Conservation (phyloP, 2,329 filamentous ascomycete genomes). For the Diaporthe eres region DNA sequence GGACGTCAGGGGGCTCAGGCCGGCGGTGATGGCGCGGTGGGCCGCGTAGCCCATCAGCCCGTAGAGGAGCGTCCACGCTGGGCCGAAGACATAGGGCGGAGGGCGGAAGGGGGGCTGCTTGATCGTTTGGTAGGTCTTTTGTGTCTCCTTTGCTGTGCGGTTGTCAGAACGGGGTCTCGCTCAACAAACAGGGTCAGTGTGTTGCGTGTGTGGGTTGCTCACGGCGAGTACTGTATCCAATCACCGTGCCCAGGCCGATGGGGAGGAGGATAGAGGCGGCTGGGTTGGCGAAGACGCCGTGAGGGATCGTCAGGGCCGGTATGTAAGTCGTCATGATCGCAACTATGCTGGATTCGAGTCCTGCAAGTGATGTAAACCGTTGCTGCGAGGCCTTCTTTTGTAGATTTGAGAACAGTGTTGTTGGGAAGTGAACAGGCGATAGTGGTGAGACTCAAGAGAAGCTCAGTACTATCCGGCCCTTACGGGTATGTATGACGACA, state of each 20-base stretch:
- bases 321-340: conserved; percentile 82
- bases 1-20: conserved; percentile 70
- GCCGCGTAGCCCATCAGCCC: conserved; percentile 90
- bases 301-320: conserved; percentile 82
- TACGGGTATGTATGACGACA: conserved; percentile 30
- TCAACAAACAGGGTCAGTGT: too few relatives aligned
- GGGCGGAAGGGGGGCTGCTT: conserved; percentile 77
- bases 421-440: conserved; percentile 4
- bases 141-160: conserved; percentile 65
- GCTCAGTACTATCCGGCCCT: conserved; percentile 1
- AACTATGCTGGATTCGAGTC: neutral
- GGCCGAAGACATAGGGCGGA: conserved; percentile 73
- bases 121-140: conserved; percentile 72
- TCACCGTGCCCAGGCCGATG: conserved; percentile 78
- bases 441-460: conserved; percentile 21
- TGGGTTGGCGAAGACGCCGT: conserved; percentile 78
- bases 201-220: conserved; percentile 39
- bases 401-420: neutral
- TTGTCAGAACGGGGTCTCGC: conserved; percentile 28
- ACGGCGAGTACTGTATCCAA: conserved; percentile 80
- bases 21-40: conserved; percentile 79
- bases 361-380: neutral
- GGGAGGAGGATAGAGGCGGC: conserved; percentile 83
- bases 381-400: neutral
- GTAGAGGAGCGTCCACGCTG: conserved; percentile 77